These are phyloP conservation scores for Mycena pura DNA, from an alignment of 768 basidiomycete genomes.

Conservation along the genomic window DNA sequence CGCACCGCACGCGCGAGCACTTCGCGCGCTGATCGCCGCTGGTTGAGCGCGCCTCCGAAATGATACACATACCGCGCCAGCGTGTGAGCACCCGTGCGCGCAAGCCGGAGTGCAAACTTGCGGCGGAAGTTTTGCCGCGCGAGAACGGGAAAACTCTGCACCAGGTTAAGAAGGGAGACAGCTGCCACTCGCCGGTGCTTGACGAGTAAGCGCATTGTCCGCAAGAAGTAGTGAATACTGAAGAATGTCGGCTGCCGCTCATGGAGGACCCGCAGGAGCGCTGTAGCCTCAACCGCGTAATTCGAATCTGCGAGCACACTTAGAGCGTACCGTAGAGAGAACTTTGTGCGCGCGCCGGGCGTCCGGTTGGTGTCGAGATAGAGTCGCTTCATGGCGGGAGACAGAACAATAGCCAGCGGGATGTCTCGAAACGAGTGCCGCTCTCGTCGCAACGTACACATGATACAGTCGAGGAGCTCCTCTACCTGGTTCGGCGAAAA, in stretches of 20 bases:
- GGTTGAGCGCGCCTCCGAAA: conserved; percentile 1
- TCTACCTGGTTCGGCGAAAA: conserved; percentile 42
- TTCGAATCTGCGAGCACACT: conserved; percentile 45
- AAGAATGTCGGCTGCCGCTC: conserved; percentile 45
- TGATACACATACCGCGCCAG: conserved; percentile 33
- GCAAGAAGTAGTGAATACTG: conserved; percentile 43
- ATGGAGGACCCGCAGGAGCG: conserved; percentile 49
- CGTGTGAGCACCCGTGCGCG: conserved; percentile 37
- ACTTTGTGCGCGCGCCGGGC: conserved; percentile 42
- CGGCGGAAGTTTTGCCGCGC: conserved; percentile 38
- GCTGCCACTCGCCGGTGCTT: conserved; percentile 47
- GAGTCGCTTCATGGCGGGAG: conserved; percentile 41
- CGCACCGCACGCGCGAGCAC: conserved; percentile 30
- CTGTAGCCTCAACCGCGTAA: conserved; percentile 43
- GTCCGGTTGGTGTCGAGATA: conserved; percentile 37
- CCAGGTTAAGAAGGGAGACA: conserved; percentile 35
- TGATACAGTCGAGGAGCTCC: conserved; percentile 45
- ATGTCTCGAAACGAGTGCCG: conserved; percentile 38
- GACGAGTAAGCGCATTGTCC: conserved; percentile 49
- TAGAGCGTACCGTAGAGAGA: conserved; percentile 57
- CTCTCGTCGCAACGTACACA: conserved; percentile 44
- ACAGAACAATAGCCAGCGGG: conserved; percentile 40
- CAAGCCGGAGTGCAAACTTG: conserved; percentile 38
- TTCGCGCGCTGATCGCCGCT: conserved; percentile 31
- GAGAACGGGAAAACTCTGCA: conserved; percentile 25